Base-by-base conservation (phyloP, 2,329 filamentous ascomycete species). In the Xylariaceae sp. region DNA sequence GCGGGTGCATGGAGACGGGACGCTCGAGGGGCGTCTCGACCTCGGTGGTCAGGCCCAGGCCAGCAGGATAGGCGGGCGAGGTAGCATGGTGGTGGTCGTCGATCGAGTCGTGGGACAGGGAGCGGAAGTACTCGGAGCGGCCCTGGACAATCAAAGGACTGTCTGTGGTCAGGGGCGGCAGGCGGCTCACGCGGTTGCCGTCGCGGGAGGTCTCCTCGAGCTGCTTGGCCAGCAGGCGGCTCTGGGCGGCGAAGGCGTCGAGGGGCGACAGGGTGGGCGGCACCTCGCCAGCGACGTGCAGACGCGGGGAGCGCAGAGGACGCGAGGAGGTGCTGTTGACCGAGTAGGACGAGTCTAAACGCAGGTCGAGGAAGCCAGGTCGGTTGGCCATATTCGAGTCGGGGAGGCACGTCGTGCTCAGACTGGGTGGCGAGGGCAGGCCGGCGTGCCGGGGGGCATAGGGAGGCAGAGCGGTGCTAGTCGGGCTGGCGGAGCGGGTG, bases 241-340 rank as follows among this genome's bases (percentile, higher is more conserved):
- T 95, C 66, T 97, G 92, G 54, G 92, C 79, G 18, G 92, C 92
- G 66, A 99, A 95, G 42, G 92, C 92, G 76, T 99, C 94, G 57
- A 99, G 80, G 11, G 94, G 94, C 7, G 94, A 97, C 49, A 97
- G 78, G 45, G 94, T 88, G 5, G 94, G 94, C 17, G 94, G 92
- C 1, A 87, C 80, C 60, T 92, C 88, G 54, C 89, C 89, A 49
- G 87, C 86, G 49, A 88, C 77, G 68, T 90, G 86, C 51, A 90
- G 73, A 54, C 87, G 84, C 39, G 87, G 87, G n/a, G 87, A 90
- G 56, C 78, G 76, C 32, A 85, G 69, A n/a, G 81, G 78, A 47
- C 76, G 77, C 15, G 77, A 74, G 46, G 74, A 63, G 11, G 71
- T 59, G 44, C 72, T 72, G 18, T 64, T 56, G 47, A 69, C 67